phyloP scores from a whole-genome alignment of 1,284 basidiomycete genomes.

The Cryptococcus hybrid region DNA sequence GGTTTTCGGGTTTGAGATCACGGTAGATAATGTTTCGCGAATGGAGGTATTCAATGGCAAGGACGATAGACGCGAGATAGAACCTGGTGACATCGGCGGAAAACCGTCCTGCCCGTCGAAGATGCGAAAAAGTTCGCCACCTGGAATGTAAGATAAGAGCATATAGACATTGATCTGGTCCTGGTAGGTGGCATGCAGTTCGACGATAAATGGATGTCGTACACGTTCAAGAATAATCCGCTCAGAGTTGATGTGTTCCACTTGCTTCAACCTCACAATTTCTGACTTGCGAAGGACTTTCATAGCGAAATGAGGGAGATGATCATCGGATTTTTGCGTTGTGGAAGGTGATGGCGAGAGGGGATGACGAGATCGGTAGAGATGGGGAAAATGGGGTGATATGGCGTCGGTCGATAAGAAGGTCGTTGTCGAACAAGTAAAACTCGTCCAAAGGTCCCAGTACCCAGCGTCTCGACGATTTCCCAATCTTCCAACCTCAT shows the following conservation, averaged over 20 bases:
- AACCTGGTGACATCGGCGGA: slow-evolving; percentile 56
- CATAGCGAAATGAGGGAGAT: slow-evolving; percentile 53
- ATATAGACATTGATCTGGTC: slow-evolving; percentile 57
- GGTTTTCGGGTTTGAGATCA: slow-evolving; percentile 56
- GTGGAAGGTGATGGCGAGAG: slow-evolving; percentile 35
- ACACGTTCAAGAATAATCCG: slow-evolving; percentile 55
- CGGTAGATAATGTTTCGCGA: slow-evolving; percentile 54
- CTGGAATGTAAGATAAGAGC: slow-evolving; percentile 56
- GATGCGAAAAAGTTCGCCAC: slow-evolving; percentile 57
- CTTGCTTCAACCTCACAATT: slow-evolving; percentile 56
- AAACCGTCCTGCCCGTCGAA: slow-evolving; percentile 53
- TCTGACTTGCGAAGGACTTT: slow-evolving; percentile 57
- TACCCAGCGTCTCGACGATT: slow-evolving; percentile 51
- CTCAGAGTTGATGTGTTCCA: slow-evolving; percentile 59
- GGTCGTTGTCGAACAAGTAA: slow-evolving; percentile 49
- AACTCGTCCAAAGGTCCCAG: slow-evolving; percentile 51
- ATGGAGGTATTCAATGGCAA: slow-evolving; percentile 55
- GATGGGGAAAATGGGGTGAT: slow-evolving; percentile 51
- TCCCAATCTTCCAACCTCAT: slow-evolving; percentile 48
- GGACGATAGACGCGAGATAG: slow-evolving; percentile 55
- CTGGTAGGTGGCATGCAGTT: slow-evolving; percentile 54
- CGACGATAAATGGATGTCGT: slow-evolving; percentile 59
- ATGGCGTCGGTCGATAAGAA: slow-evolving; percentile 43
- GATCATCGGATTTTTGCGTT: slow-evolving; percentile 44
- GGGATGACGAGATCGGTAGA: slow-evolving; percentile 41